Evolutionary conservation across 2,329 filamentous ascomycete genomes (phyloP), one percentile per base, ranked within the genome.

Genomic region (Hymenoscyphus occultus): DNA sequence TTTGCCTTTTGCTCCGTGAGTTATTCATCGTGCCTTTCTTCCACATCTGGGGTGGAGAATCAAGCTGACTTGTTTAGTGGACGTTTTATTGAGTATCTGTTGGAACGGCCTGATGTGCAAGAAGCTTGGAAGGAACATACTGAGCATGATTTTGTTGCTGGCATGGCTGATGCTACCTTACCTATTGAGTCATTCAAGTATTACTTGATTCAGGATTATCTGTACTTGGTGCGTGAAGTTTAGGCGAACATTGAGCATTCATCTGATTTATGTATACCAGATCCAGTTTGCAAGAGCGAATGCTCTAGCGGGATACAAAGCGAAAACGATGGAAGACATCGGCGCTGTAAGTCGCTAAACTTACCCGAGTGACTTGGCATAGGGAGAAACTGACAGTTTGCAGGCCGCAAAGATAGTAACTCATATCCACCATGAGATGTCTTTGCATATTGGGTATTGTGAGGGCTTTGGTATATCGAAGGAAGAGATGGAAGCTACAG

Each of bases 161-260:
- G 84, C 14, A 81, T 98, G 74, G 93, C 90, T 0, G 82, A 89
- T 65, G 93, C 92, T 0, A 89, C 85, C 7, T 80, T 98, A 22
- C 89, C 91, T 0, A 71, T 90, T 0, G 85, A 90, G 56, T 89
- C 87, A 0, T 98, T 97, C 81, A 95, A 93, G 76, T 84, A 90
- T 48, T 98, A 97, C 75, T 86, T 98, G 64, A 84, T 95, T 10
- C 94, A 98, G 72, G 94, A 98, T 73, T 97, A 97, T 73, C 82
- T 97, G 4, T 98, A 95, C 74, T 80, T 97, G 56, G 90, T 95
- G 72, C 54, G 82, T 74, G 16, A 13, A 10, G n/a, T 12, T 12
- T 22, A 4, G 48, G 28, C 16, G 12, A 14, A 9, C 19, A 40
- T 22, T 16, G 22, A 28, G 13, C 16, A 31, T 39, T 62, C 7